Conservation (phyloP, 192 early-diverging fungal genomes). For the Lunasporangiospora selenospora region DNA sequence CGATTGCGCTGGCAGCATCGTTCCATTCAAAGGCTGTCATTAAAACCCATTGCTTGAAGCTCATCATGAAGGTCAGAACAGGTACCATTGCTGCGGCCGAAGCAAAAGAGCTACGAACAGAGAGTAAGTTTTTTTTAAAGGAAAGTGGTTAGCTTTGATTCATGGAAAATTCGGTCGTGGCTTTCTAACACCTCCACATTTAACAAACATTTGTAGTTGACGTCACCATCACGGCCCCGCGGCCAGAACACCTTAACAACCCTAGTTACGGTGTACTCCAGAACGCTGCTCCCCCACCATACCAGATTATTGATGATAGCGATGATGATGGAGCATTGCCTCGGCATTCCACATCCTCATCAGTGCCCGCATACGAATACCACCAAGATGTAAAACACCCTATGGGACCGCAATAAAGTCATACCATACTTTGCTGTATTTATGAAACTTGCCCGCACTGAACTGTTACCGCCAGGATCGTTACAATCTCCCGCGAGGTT, state of each 20-base stretch:
- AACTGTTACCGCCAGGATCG: too few relatives aligned
- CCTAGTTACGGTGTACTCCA: too few relatives aligned
- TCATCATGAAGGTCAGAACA: constrained; percentile 39
- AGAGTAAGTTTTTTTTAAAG: constrained; percentile 40
- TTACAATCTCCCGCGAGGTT: too few relatives aligned
- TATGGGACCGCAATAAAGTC: too few relatives aligned
- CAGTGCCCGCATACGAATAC: constrained; percentile 3
- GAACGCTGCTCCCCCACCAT: constrained; percentile 14
- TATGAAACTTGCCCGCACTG: too few relatives aligned
- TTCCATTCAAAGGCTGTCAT: constrained; percentile 11
- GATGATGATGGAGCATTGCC: constrained; percentile 15
- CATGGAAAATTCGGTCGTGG: background rate
- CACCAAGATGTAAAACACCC: too few relatives aligned
- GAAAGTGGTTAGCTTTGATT: background rate
- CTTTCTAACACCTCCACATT: background rate
- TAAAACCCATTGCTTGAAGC: constrained; percentile 30
- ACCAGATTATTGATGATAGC: constrained; percentile 21
- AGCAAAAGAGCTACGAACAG: constrained; percentile 25
- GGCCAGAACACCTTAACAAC: constrained; percentile 29
- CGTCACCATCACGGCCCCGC: constrained; percentile 31
- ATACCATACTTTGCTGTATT: too few relatives aligned
- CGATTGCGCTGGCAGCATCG: constrained; percentile 11
- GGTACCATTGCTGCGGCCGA: constrained; percentile 3
- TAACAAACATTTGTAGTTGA: constrained; percentile 4
- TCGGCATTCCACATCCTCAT: background rate